A percentile compares a stretch with the other conserved stretches of the same genome.
phyloP scores from a whole-genome alignment of 1,284 basidiomycete genomes.

The Chondrostereum purpureum region DNA sequence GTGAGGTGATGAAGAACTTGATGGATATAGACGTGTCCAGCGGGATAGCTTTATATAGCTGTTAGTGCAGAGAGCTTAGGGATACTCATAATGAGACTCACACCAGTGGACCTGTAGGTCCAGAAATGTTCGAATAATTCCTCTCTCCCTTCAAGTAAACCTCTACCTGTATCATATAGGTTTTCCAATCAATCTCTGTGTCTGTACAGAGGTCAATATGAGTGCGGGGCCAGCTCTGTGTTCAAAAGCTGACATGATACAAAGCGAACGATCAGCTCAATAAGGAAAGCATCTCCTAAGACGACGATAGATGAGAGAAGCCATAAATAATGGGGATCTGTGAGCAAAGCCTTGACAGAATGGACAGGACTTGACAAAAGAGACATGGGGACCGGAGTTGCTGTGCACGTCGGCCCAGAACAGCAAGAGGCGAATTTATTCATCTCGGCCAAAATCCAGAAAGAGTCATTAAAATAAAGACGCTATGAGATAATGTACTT shows the following conservation, averaged over 20 bases:
- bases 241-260: constrained; percentile 62
- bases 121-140: constrained; percentile 80
- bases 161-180: constrained; percentile 85
- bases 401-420: too few species aligned
- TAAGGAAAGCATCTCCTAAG: constrained; percentile 68
- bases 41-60: constrained; percentile 72
- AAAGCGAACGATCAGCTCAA: constrained; percentile 70
- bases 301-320: constrained; percentile 55
- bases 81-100: constrained; percentile 32
- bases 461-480: too few species aligned
- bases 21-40: constrained; percentile 87
- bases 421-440: too few species aligned
- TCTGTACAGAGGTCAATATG: constrained; percentile 48
- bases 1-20: constrained; percentile 66
- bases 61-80: constrained; percentile 1
- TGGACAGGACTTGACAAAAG: too few species aligned
- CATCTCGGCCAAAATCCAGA: too few species aligned
- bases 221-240: constrained; percentile 10
- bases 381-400: too few species aligned
- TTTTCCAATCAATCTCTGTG: constrained; percentile 98
- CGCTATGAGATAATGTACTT: too few species aligned
- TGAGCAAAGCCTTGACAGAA: not conserved
- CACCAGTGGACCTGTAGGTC: constrained; percentile 94
- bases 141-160: constrained; percentile 79
- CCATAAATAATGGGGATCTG: constrained; percentile 56